A percentile compares a stretch with the other conserved stretches of the same genome.
phyloP scores from a whole-genome alignment of 495 filamentous ascomycete species.

The Neurospora sp. region DNA sequence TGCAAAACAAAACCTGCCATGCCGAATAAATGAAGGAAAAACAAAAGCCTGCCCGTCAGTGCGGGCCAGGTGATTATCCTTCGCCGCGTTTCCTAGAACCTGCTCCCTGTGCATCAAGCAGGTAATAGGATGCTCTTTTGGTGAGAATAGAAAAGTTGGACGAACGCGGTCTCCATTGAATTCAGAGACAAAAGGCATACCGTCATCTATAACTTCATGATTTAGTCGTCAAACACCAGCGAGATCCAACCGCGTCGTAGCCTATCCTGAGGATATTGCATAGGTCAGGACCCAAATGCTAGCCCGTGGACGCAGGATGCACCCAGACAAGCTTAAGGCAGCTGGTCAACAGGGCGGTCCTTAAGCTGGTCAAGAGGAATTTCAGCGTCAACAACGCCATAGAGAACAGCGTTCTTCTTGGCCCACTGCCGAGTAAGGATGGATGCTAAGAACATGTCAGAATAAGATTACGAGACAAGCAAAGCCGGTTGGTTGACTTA shows the following conservation, averaged over 20 bases:
- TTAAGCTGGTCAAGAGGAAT: conserved; percentile 31
- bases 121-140: conserved; percentile 9
- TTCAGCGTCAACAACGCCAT: conserved; percentile 31
- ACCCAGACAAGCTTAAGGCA: not conserved
- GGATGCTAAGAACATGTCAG: conserved; percentile 53
- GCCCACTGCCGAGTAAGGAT: conserved; percentile 88
- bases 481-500: conserved; percentile 26
- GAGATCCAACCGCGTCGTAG: conserved; percentile 22
- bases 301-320: not conserved
- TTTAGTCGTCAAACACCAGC: conserved; percentile 11
- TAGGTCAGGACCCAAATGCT: not conserved
- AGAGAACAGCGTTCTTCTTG: conserved; percentile 54
- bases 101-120: conserved; percentile 1
- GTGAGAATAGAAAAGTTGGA: conserved; percentile 1
- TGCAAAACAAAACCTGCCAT: conserved; percentile 12
- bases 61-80: conserved; percentile 4
- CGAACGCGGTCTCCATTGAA: conserved; percentile 5
- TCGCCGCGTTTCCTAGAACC: conserved; percentile 3
- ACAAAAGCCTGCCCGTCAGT: conserved; percentile 2
- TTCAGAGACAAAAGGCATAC: conserved; percentile 10
- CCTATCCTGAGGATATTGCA: conserved; percentile 16
- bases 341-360: not conserved
- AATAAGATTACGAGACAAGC: not conserved
- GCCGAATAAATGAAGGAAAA: conserved; percentile 4
- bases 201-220: conserved; percentile 14